phyloP scores from a whole-genome alignment of 1,284 basidiomycete species.

The Cryptococcus wingfieldii region DNA sequence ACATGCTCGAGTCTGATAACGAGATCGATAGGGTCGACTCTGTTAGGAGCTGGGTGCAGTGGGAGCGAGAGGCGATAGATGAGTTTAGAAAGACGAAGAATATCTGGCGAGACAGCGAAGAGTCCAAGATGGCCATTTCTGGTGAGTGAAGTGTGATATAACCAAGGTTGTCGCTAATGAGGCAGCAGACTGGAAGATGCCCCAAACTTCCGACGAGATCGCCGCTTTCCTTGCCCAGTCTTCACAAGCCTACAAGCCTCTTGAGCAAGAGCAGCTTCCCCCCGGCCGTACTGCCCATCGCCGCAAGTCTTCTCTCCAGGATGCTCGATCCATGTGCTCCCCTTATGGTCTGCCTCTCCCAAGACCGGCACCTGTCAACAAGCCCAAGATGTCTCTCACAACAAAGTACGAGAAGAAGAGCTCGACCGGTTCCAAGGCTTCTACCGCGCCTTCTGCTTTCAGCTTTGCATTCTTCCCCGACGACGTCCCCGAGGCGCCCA shows the following conservation, averaged over 20 bases:
- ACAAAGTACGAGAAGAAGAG: constrained; percentile 40
- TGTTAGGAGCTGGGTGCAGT: constrained; percentile 26
- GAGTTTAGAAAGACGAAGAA: constrained; percentile 23
- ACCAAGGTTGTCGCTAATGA: neutral
- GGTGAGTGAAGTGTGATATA: constrained; percentile 11
- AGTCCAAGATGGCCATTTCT: constrained; percentile 16
- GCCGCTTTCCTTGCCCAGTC: constrained; percentile 35
- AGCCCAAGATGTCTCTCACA: constrained; percentile 23
- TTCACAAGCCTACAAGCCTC: constrained; percentile 27
- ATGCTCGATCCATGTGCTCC: constrained; percentile 19
- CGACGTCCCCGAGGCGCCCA: constrained; percentile 10
- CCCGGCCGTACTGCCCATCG: constrained; percentile 17
- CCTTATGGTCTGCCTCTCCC: constrained; percentile 32
- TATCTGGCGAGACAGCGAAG: constrained; percentile 25
- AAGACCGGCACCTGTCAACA: constrained; percentile 13
- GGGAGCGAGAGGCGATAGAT: constrained; percentile 31
- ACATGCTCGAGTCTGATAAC: constrained; percentile 6
- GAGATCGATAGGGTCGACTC: constrained; percentile 15
- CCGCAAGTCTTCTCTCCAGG: constrained; percentile 25
- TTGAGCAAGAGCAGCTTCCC: constrained; percentile 21
- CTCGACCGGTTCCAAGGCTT: constrained; percentile 19
- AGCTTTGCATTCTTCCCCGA: constrained; percentile 12
- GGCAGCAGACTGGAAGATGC: constrained; percentile 24
- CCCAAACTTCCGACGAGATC: constrained; percentile 24
- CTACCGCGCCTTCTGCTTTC: constrained; percentile 5